Percentiles rank a stretch among this genome's conserved stretches.
These are phyloP conservation scores for Beauveria australis DNA, from an alignment of 2,329 filamentous ascomycete species.

Conservation along the genomic window DNA sequence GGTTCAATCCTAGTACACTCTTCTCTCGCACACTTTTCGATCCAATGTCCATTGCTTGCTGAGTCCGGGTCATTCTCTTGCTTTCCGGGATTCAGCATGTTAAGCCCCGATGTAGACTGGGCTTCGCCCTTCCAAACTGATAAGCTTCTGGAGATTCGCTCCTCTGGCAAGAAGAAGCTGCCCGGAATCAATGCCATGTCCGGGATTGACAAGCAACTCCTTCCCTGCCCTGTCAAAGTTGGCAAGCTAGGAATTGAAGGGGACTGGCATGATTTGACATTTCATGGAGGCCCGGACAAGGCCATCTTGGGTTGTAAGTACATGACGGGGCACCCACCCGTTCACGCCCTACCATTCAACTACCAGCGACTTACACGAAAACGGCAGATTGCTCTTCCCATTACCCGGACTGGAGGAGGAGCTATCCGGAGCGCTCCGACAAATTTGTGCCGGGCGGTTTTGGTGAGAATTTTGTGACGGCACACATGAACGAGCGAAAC, in stretches of 20 bases:
- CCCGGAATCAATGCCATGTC: slow-evolving; percentile 41
- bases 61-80: background rate
- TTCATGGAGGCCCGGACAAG: slow-evolving; percentile 56
- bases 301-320: slow-evolving; percentile 49
- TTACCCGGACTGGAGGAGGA: slow-evolving; percentile 45
- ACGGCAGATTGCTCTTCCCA: slow-evolving; percentile 49
- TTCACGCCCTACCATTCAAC: background rate
- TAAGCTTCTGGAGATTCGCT: slow-evolving; percentile 47
- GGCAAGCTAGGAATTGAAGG: slow-evolving; percentile 42
- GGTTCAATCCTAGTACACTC: background rate
- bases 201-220: slow-evolving; percentile 47
- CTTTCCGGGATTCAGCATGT: slow-evolving; percentile 5
- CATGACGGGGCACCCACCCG: background rate
- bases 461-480: slow-evolving; percentile 55
- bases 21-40: background rate
- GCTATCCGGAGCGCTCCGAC: slow-evolving; percentile 42
- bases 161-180: slow-evolving; percentile 47
- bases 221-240: slow-evolving; percentile 37
- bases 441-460: slow-evolving; percentile 51
- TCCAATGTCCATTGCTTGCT: background rate
- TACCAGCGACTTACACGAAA: background rate
- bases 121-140: slow-evolving; percentile 37
- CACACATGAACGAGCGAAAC: slow-evolving; percentile 53
- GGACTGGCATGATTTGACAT: slow-evolving; percentile 54
- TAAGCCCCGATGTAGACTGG: slow-evolving; percentile 25